phyloP scores from a whole-genome alignment of 2,329 filamentous ascomycete genomes.

The Fusarium circinatum region DNA sequence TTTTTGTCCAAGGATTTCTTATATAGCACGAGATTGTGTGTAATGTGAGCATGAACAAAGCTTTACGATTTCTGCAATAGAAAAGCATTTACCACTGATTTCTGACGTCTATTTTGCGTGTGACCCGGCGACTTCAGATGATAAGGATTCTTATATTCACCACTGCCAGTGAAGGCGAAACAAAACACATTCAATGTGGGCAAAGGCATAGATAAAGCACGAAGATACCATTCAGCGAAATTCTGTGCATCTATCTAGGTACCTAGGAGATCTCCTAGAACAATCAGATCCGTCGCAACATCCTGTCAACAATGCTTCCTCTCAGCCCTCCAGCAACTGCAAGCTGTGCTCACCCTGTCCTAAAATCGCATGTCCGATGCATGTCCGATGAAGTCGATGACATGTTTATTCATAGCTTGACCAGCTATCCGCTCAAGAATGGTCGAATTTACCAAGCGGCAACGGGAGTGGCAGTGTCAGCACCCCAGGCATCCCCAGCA shows the following conservation, averaged over 20 bases:
- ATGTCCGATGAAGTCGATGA: background rate
- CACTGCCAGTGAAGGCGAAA: background rate
- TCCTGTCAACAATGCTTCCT: background rate
- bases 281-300: background rate
- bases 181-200: background rate
- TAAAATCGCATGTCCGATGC: background rate
- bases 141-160: background rate
- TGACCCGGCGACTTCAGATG: background rate
- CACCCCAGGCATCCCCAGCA: background rate
- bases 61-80: conserved; percentile 44
- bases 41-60: conserved; percentile 41
- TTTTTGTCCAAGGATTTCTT: conserved; percentile 30
- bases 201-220: background rate
- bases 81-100: conserved; percentile 39
- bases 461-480: background rate
- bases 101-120: background rate
- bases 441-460: conserved; percentile 12
- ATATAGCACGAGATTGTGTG: conserved; percentile 42
- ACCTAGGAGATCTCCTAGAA: conserved; percentile 11
- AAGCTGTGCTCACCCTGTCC: background rate
- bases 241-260: conserved; percentile 8
- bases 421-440: background rate
- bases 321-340: background rate
- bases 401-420: background rate
- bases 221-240: background rate